A percentile compares a stretch with the other conserved stretches of the same genome.
Evolutionary conservation across 768 basidiomycete genomes (phyloP).

Genomic region (Mycena polygramma): DNA sequence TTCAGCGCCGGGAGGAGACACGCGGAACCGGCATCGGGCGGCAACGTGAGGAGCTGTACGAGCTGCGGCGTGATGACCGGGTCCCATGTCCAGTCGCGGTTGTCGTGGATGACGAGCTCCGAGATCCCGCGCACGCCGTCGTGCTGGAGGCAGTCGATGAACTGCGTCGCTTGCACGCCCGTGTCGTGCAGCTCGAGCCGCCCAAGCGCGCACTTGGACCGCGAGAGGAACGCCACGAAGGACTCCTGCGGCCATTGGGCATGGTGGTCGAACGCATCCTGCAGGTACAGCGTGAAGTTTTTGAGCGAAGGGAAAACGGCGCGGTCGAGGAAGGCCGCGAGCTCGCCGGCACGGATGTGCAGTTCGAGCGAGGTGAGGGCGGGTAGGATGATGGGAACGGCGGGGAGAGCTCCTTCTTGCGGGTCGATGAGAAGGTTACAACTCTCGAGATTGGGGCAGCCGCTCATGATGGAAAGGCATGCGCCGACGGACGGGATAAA

Average conservation of each 20-base stretch:
- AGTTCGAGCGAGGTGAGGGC: slow-evolving; percentile 46
- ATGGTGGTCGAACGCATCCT: slow-evolving; percentile 45
- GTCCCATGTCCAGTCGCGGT: slow-evolving; percentile 50
- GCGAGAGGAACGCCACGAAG: slow-evolving; percentile 48
- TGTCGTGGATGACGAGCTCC: slow-evolving; percentile 50
- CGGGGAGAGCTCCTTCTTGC: slow-evolving; percentile 41
- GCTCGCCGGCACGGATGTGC: slow-evolving; percentile 46
- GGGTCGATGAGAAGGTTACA: slow-evolving; percentile 48
- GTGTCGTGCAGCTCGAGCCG: slow-evolving; percentile 50
- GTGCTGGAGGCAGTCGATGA: slow-evolving; percentile 46
- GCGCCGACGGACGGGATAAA: slow-evolving; percentile 38
- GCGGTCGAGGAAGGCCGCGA: slow-evolving; percentile 47
- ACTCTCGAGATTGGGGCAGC: slow-evolving; percentile 45
- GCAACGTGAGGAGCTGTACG: slow-evolving; percentile 45
- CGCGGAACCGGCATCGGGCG: not conserved
- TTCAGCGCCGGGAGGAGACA: slow-evolving; percentile 47
- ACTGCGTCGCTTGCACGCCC: slow-evolving; percentile 47
- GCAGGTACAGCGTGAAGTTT: slow-evolving; percentile 45
- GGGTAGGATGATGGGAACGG: slow-evolving; percentile 41
- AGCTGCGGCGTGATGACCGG: slow-evolving; percentile 48
- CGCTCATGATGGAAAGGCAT: slow-evolving; percentile 45
- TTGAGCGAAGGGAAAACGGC: slow-evolving; percentile 46
- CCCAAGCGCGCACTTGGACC: slow-evolving; percentile 46
- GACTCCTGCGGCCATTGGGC: slow-evolving; percentile 48
- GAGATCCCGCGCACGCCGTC: slow-evolving; percentile 44